phyloP scores from a whole-genome alignment of 495 filamentous ascomycete species.

The Aspergillus diversus region DNA sequence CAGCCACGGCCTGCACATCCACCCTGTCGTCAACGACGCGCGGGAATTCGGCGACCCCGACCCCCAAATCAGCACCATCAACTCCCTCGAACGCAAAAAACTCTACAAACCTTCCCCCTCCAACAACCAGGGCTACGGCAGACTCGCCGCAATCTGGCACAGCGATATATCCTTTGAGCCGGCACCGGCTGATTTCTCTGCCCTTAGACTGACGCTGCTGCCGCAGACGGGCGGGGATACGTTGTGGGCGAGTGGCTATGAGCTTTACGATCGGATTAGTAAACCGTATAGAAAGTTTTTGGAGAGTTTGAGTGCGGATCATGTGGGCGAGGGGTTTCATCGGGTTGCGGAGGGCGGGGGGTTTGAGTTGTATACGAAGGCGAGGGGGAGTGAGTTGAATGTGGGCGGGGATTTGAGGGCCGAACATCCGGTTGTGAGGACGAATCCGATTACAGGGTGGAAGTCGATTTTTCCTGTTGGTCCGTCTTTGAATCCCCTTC shows the following conservation, averaged over 20 bases:
- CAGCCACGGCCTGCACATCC: conserved; percentile 65
- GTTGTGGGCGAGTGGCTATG: conserved; percentile 73
- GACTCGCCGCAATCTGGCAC: conserved; percentile 53
- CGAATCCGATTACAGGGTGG: conserved; percentile 79
- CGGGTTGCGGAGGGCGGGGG: conserved; percentile 28
- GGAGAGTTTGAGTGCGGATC: conserved; percentile 64
- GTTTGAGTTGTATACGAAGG: conserved; percentile 53
- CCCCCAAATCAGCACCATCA: conserved; percentile 70
- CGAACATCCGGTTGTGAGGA: conserved; percentile 69
- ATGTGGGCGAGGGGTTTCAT: conserved; percentile 32
- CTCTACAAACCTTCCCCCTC: conserved; percentile 31
- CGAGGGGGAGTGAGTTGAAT: conserved; percentile 67
- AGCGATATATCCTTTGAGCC: conserved; percentile 68
- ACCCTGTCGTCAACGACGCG: conserved; percentile 63
- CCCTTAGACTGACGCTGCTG: conserved; percentile 56
- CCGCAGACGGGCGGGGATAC: conserved; percentile 68
- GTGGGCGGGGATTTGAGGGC: conserved; percentile 57
- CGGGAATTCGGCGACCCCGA: conserved; percentile 55
- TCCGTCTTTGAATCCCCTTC: too few species aligned
- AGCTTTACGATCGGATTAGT: conserved; percentile 72
- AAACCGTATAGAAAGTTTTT: conserved; percentile 63
- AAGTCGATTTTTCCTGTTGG: conserved; percentile 70
- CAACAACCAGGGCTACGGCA: conserved; percentile 14
- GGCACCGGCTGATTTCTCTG: conserved; percentile 61
- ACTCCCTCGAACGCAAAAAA: conserved; percentile 57